Base-by-base conservation (phyloP, 2,329 filamentous ascomycete genomes). In the Apiospora malaysiana region DNA sequence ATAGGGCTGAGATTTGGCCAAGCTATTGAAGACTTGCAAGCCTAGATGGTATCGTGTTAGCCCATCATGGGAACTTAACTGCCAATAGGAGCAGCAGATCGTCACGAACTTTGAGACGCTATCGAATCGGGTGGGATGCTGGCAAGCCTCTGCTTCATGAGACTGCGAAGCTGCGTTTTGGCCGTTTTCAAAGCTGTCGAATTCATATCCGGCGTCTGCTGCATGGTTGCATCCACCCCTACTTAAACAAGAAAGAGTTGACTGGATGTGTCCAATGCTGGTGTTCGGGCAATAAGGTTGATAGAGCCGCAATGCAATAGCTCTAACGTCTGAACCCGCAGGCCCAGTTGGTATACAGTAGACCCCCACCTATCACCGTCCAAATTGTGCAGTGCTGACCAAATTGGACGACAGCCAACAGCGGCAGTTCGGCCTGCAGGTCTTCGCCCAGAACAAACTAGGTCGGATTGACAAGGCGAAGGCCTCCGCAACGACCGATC, bases 1-100 rank as follows among this genome's bases (percentile, higher is more conserved):
- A 80, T 97, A 99, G 70, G 94, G 92, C 68, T 89, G 86, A 76
- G 95, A 89, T 14, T 86, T 84, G 63, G 91, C 84, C 47, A 98
- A 83, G 8, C 87, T 84, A 69, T 89, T 86, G 74, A 91, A 91
- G 27, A 93, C 90, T 75, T 83, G 84, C 68, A 85, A 82, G 76
- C 93, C 94, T 96, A 79, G 23, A 46, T 21, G 37, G 21, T 40
- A 68, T 68, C 45, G 25, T 63, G 56, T 63, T 63, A 63, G 56
- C 56, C 56, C 9, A 63, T n/a, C 18, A 12, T 40, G 32, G 32
- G 32, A 40, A 16, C 56, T 40, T 40, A 12, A 4, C 56, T 63
- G 56, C 32, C 63, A 40, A 63, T 43, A 65, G 69, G 40, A 40
- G 46, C 43, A 40, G 46, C 43, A 65, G 67, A n/a, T 67, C 65